phyloP scores from a whole-genome alignment of 345 rosid species.

The Ceriops zippeliana region DNA sequence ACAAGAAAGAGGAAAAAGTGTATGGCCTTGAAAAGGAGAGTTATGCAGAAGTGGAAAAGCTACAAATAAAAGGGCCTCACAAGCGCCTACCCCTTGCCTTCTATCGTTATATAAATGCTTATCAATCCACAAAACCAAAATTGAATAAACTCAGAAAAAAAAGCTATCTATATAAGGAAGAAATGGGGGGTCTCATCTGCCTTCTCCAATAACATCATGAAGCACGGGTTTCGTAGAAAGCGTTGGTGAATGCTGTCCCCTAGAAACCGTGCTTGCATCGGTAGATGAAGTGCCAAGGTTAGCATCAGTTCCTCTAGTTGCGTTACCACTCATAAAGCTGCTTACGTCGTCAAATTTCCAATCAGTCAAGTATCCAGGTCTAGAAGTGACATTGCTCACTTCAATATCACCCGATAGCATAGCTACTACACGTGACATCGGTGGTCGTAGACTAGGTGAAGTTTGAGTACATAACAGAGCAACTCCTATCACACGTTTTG shows the following conservation, averaged over 20 bases:
- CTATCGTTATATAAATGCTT: no score
- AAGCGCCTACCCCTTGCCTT: no score
- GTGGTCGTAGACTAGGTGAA: conserved; percentile 48
- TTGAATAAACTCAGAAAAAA: no score
- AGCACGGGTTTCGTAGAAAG: conserved; percentile 11
- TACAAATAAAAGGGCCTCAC: no score
- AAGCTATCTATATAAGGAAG: neutral
- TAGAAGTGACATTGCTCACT: conserved; percentile 34
- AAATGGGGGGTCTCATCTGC: no score
- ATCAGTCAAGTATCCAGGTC: conserved; percentile 54
- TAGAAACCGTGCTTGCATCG: conserved; percentile 7
- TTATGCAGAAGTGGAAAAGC: no score
- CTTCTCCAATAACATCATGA: conserved; percentile 20
- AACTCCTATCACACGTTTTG: conserved; percentile 43
- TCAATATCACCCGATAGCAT: conserved; percentile 73
- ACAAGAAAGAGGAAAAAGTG: no score
- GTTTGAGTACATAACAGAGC: conserved; percentile 65
- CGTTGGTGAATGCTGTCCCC: neutral
- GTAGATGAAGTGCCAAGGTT: conserved; percentile 18
- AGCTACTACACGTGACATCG: conserved; percentile 61
- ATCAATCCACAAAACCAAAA: no score
- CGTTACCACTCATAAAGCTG: conserved; percentile 26
- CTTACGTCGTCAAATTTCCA: conserved; percentile 48
- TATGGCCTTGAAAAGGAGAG: no score
- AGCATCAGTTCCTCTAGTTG: conserved; percentile 15